Evolutionary conservation across 495 filamentous ascomycete genomes (phyloP).

Genomic region (Cercophora scortea): DNA sequence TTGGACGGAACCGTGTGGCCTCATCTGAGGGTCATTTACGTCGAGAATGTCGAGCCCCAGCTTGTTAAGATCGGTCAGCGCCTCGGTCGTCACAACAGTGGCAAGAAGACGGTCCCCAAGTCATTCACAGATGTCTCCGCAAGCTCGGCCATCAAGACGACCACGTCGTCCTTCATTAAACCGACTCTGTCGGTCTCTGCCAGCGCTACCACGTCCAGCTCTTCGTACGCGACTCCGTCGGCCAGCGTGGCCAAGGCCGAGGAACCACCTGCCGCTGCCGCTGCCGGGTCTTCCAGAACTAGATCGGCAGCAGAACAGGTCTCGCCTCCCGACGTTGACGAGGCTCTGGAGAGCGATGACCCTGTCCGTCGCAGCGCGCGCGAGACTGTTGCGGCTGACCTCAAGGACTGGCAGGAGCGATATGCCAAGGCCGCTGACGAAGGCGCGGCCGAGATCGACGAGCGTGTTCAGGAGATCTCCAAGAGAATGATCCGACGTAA

Average conservation of each 20-base stretch:
- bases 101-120: conserved; percentile 22
- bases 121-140: conserved; percentile 6
- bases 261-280: neutral
- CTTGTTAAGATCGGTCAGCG: conserved; percentile 85
- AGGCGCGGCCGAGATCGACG: conserved; percentile 70
- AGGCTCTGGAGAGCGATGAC: conserved; percentile 24
- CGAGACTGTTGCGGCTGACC: conserved; percentile 66
- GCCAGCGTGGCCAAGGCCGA: neutral
- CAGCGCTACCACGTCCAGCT: neutral
- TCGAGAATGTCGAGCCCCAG: conserved; percentile 90
- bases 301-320: conserved; percentile 13
- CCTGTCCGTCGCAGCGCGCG: conserved; percentile 42
- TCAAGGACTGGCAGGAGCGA: conserved; percentile 74
- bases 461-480: conserved; percentile 55
- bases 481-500: conserved; percentile 47
- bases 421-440: conserved; percentile 77
- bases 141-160: conserved; percentile 16
- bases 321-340: conserved; percentile 18
- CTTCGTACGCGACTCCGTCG: conserved; percentile 1
- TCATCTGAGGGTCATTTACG: conserved; percentile 67
- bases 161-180: conserved; percentile 28
- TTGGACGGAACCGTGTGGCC: conserved; percentile 72
- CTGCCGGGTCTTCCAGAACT: conserved; percentile 14
- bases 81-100: conserved; percentile 63
- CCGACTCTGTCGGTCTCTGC: conserved; percentile 24